Conservation (phyloP, 768 basidiomycete genomes). For the Suillus ampliporus region DNA sequence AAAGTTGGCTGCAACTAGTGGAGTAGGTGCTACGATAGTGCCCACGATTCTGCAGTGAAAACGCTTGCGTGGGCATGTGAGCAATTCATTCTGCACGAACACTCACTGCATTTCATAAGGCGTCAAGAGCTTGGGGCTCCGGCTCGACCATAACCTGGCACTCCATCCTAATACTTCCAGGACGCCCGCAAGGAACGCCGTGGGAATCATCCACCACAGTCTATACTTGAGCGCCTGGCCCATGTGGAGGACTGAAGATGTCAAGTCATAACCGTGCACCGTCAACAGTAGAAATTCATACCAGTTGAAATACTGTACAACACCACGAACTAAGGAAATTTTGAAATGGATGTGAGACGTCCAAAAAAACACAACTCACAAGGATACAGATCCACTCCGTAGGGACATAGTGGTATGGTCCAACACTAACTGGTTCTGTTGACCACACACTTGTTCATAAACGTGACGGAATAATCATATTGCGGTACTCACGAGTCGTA, state of each 20-base stretch:
- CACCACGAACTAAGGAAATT: slow-evolving; percentile 35
- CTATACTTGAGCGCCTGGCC: slow-evolving; percentile 49
- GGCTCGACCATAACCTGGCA: slow-evolving; percentile 57
- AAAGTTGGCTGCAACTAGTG: slow-evolving; percentile 61
- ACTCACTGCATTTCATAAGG: slow-evolving; percentile 54
- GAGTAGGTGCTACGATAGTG: slow-evolving; percentile 61
- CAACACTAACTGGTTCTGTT: background rate
- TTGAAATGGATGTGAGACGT: background rate
- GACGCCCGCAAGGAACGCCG: slow-evolving; percentile 52
- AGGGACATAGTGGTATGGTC: slow-evolving; percentile 47
- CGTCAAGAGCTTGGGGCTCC: slow-evolving; percentile 19
- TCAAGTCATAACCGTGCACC: background rate
- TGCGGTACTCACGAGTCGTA: background rate
- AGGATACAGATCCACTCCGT: slow-evolving; percentile 43
- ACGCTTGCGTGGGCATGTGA: background rate
- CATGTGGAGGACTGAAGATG: slow-evolving; percentile 49
- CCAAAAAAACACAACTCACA: slow-evolving; percentile 6
- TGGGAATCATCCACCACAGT: slow-evolving; percentile 59
- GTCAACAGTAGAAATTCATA: slow-evolving; percentile 22
- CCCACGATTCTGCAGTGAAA: slow-evolving; percentile 31
- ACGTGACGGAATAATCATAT: background rate
- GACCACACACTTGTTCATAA: background rate
- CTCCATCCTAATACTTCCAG: slow-evolving; percentile 62
- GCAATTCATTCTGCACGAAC: background rate
- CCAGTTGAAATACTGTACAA: slow-evolving; percentile 50